Evolutionary conservation across 1,139 yeast genomes (phyloP).

Genomic region (Scheffersomyces cryptocercus): DNA sequence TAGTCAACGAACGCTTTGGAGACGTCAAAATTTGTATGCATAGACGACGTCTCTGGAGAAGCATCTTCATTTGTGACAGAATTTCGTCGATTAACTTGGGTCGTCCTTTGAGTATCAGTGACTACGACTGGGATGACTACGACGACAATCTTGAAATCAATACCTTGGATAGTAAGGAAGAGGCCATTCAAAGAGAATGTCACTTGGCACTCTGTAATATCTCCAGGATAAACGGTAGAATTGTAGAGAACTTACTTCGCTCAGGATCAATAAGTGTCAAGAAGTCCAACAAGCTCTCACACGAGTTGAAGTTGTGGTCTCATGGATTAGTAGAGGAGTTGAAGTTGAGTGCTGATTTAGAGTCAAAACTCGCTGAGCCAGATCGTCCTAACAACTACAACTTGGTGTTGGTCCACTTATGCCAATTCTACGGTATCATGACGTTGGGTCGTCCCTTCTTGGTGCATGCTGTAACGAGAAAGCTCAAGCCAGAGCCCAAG

Average conservation of each 20-base stretch:
- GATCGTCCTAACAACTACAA: slow-evolving; percentile 16
- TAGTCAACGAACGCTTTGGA: slow-evolving; percentile 19
- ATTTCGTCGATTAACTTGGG: slow-evolving; percentile 36
- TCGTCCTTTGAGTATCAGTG: slow-evolving; percentile 37
- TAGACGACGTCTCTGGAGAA: slow-evolving; percentile 40
- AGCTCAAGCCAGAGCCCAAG: slow-evolving; percentile 1
- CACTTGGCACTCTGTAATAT: slow-evolving; percentile 14
- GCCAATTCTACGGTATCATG: slow-evolving; percentile 42
- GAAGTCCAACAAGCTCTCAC: slow-evolving; percentile 38
- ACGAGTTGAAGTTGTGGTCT: slow-evolving; percentile 41
- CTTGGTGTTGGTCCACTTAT: slow-evolving; percentile 37
- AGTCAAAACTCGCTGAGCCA: slow-evolving; percentile 7
- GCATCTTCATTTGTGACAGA: slow-evolving; percentile 38
- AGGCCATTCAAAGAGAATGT: slow-evolving; percentile 9
- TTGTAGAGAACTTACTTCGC: slow-evolving; percentile 34
- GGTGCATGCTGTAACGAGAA: slow-evolving; percentile 22
- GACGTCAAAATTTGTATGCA: slow-evolving; percentile 11
- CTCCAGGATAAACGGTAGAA: slow-evolving; percentile 28
- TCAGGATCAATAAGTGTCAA: slow-evolving; percentile 34
- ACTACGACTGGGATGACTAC: slow-evolving; percentile 41
- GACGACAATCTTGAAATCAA: slow-evolving; percentile 10
- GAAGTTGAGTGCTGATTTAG: slow-evolving; percentile 13
- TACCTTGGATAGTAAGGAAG: slow-evolving; percentile 7
- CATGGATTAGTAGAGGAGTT: slow-evolving; percentile 29
- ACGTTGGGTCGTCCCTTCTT: slow-evolving; percentile 49